These are phyloP conservation scores for Amphirosellinia nigrospora DNA, from an alignment of 495 filamentous ascomycete genomes.

Conservation along the genomic window DNA sequence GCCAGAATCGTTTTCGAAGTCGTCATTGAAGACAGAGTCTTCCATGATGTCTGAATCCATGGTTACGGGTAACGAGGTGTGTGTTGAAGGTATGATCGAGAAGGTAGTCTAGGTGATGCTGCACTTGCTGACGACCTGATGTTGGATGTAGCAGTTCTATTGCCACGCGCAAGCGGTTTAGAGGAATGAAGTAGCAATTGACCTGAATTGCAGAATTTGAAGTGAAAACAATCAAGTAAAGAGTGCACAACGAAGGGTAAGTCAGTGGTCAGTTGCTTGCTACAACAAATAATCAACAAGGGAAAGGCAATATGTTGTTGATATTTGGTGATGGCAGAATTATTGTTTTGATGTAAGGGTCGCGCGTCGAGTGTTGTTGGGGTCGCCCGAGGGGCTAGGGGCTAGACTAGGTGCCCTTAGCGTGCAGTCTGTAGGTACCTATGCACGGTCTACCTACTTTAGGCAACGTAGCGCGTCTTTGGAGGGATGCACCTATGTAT, in stretches of 20 bases:
- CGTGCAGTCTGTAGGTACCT: not conserved
- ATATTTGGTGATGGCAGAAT: slow-evolving; percentile 11
- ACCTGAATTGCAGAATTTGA: slow-evolving; percentile 26
- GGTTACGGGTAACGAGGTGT: slow-evolving; percentile 27
- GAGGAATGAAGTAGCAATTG: slow-evolving; percentile 32
- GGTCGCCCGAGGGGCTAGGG: slow-evolving; percentile 9
- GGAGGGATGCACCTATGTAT: too few species aligned
- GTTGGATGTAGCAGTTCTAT: not conserved
- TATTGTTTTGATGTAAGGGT: slow-evolving; percentile 23
- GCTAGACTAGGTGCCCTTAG: slow-evolving; percentile 7
- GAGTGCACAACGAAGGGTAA: slow-evolving; percentile 1
- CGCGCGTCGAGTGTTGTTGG: slow-evolving; percentile 19
- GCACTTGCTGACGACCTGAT: slow-evolving; percentile 1
- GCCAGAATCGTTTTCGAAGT: slow-evolving; percentile 59
- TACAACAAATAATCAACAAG: slow-evolving; percentile 9
- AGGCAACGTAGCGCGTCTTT: not conserved
- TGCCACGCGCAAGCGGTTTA: not conserved
- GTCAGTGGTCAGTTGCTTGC: not conserved
- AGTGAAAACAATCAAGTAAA: slow-evolving; percentile 22
- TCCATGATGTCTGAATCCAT: slow-evolving; percentile 62
- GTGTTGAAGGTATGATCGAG: slow-evolving; percentile 21
- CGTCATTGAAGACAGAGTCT: slow-evolving; percentile 63
- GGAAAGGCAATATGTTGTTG: slow-evolving; percentile 8
- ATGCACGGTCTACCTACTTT: not conserved
- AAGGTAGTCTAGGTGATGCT: slow-evolving; percentile 14